Percentiles rank a stretch among this genome's conserved stretches.
Evolutionary conservation across 179 eudicot genomes (phyloP).

Genomic region (Corrigiola litoralis): DNA sequence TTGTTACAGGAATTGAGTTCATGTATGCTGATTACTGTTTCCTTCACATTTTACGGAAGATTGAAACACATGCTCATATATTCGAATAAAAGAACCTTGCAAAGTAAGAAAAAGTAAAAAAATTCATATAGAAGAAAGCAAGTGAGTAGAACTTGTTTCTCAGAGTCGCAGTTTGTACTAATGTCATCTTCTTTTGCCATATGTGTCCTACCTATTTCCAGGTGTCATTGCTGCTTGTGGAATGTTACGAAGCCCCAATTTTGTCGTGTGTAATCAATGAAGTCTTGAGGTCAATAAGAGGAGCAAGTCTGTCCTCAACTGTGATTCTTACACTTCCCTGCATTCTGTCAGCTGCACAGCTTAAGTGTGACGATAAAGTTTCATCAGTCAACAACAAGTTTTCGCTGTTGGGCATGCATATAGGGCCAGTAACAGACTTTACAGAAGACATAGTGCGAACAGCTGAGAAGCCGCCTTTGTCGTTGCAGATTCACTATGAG

Average conservation of each 20-base stretch:
- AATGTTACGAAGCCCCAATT: slow-evolving; percentile 58
- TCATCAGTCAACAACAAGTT: slow-evolving; percentile 19
- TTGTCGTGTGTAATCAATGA: slow-evolving; percentile 67
- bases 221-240: slow-evolving; percentile 64
- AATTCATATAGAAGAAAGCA: too few species aligned
- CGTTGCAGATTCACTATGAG: slow-evolving; percentile 57
- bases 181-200: background rate
- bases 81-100: too few species aligned
- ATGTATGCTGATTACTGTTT: too few species aligned
- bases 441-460: slow-evolving; percentile 32
- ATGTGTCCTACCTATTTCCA: slow-evolving; percentile 13
- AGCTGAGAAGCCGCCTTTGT: slow-evolving; percentile 44
- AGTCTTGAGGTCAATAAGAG: slow-evolving; percentile 42
- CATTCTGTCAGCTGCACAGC: slow-evolving; percentile 48
- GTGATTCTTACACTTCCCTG: slow-evolving; percentile 51
- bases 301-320: slow-evolving; percentile 30
- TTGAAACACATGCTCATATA: too few species aligned
- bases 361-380: slow-evolving; percentile 46
- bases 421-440: slow-evolving; percentile 50
- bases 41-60: too few species aligned
- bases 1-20: too few species aligned
- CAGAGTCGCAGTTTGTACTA: too few species aligned
- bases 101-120: too few species aligned
- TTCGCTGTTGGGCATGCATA: slow-evolving; percentile 43
- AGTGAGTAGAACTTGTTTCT: too few species aligned